These are phyloP conservation scores for Hibiscus trionum DNA, from an alignment of 345 rosid genomes.

Conservation along the genomic window DNA sequence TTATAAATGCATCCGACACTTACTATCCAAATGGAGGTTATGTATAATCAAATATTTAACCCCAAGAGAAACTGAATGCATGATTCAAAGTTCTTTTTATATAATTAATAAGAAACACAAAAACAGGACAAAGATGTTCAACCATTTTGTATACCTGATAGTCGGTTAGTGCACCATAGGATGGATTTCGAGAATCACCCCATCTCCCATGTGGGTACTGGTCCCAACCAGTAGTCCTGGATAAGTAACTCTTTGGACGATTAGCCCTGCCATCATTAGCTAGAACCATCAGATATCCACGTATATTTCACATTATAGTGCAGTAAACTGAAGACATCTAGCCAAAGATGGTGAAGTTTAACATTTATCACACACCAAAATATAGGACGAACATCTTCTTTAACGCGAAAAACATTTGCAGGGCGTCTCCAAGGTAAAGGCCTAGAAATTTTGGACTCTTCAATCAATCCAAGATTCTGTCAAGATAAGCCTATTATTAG, in stretches of 20 bases:
- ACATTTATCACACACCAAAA: slow-evolving; percentile 56
- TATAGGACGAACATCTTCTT: slow-evolving; percentile 94
- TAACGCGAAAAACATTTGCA: slow-evolving; percentile 76
- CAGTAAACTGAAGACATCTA: background rate
- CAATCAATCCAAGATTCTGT: slow-evolving; percentile 93
- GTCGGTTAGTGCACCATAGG: slow-evolving; percentile 78
- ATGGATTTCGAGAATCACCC: slow-evolving; percentile 86
- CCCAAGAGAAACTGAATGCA: background rate
- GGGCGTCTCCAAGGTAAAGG: slow-evolving; percentile 92
- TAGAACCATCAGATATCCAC: slow-evolving; percentile 9
- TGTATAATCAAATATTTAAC: background rate
- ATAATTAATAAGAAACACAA: background rate
- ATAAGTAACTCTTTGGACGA: slow-evolving; percentile 94
- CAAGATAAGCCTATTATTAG: slow-evolving; percentile 24
- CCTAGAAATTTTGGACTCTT: slow-evolving; percentile 74
- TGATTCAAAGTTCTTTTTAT: background rate
- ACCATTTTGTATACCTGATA: slow-evolving; percentile 49
- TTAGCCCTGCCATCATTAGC: slow-evolving; percentile 66
- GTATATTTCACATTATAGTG: background rate
- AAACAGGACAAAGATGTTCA: background rate
- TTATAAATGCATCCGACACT: background rate
- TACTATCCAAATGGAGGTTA: background rate
- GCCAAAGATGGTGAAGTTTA: background rate
- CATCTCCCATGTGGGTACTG: slow-evolving; percentile 86
- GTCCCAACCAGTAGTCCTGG: slow-evolving; percentile 90